Evolutionary conservation across 371 early-diverging fungal genomes (phyloP), one percentile per base, ranked within the genome.

Genomic region (Mucor lusitanicus): DNA sequence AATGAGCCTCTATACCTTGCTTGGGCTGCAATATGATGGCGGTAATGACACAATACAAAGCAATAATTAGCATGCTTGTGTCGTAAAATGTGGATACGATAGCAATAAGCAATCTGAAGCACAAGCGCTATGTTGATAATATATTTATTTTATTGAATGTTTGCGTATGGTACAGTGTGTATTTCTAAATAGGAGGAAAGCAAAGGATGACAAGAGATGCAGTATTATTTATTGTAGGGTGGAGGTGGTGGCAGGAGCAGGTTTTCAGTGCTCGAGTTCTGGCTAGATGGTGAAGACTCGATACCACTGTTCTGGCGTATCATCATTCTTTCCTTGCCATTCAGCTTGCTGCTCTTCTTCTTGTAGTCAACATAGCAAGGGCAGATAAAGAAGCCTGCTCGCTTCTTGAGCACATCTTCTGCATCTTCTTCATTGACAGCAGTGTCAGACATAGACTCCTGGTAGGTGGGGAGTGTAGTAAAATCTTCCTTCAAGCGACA

Each of bases 301-400:
- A 44, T 3, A 25, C 63, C 61, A 39, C 28, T 58, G 27, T 65
- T 70, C 30, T 75, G 77, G 2, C 70, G 73, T 3, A 79, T 48
- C 58, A 70, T 64, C 33, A 75, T 63, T 69, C 79, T 70, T 65
- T 77, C 74, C 37, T 79, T 70, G 6, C 67, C 61, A 6, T 40
- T 63, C 8, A 67, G 58, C 17, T 60, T 62, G 2, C 69, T 58
- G 25, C 76, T 75, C 53, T 75, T 77, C 63, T 79, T 81, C 42
- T 79, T 81, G 55, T 73, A 81, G 7, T 81, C 79, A 4, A 77
- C 64, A 57, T 81, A 81, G 33, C 82, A 81, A 3, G 82, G 82
- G 35, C 82, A 81, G 12, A 77, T 59, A 55, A 81, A 81, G 46
- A 81, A 81, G 0, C 74, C 75, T 7, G 72, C 59, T 0, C 67